Percentiles rank a stretch among this genome's conserved stretches.
These are phyloP conservation scores for Alternaria alternata DNA, from an alignment of 2,329 filamentous ascomycete genomes.

Conservation along the genomic window DNA sequence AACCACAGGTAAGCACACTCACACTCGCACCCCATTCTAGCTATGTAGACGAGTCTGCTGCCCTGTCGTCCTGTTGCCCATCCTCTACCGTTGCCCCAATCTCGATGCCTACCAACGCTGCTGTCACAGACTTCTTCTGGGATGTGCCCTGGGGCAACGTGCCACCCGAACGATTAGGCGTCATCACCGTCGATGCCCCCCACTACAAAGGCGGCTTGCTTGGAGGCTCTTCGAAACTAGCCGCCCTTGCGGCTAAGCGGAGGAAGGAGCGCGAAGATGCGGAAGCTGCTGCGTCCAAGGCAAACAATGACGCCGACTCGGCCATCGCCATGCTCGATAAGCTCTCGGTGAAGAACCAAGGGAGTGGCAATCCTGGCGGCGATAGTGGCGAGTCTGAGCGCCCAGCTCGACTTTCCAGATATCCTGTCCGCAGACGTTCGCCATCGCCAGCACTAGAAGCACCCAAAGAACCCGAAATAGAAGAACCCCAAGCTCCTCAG, in stretches of 20 bases:
- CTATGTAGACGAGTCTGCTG: slow-evolving; percentile 20
- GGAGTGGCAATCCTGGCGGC: slow-evolving; percentile 1
- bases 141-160: slow-evolving; percentile 87
- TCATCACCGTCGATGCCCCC: slow-evolving; percentile 68
- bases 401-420: slow-evolving; percentile 24
- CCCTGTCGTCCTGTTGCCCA: slow-evolving; percentile 20
- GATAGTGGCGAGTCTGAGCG: slow-evolving; percentile 9
- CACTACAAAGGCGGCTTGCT: slow-evolving; percentile 72
- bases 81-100: slow-evolving; percentile 44
- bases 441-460: slow-evolving; percentile 35
- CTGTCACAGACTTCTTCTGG: slow-evolving; percentile 69
- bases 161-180: slow-evolving; percentile 69
- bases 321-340: slow-evolving; percentile 56
- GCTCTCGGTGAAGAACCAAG: slow-evolving; percentile 45
- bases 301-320: slow-evolving; percentile 37
- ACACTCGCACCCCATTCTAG: slow-evolving; percentile 24
- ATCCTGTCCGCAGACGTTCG: slow-evolving; percentile 41
- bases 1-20: slow-evolving; percentile 56
- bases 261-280: slow-evolving; percentile 81
- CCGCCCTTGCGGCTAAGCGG: slow-evolving; percentile 84
- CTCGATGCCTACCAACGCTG: slow-evolving; percentile 29
- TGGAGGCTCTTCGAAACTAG: slow-evolving; percentile 86
- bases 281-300: slow-evolving; percentile 37
- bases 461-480: slow-evolving; percentile 18
- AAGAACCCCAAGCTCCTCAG: slow-evolving; percentile 25